These are phyloP conservation scores for Ganoderma leucocontextum DNA, from an alignment of 1,284 basidiomycete genomes.

Conservation along the genomic window DNA sequence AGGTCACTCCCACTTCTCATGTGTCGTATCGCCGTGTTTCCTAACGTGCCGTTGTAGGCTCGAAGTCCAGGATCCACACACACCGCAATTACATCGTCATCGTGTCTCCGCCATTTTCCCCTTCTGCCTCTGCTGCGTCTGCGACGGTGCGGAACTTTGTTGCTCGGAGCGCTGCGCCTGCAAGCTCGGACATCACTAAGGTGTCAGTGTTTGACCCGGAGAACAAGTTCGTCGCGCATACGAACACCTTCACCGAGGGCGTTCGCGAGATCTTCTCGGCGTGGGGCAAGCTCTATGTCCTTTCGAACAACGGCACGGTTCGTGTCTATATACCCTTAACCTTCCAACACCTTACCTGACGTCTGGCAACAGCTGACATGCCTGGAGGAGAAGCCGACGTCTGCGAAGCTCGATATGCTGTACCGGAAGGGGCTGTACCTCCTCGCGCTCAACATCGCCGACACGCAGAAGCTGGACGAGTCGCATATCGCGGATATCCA, in stretches of 20 bases:
- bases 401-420: constrained; percentile 82
- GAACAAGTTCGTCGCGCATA: constrained; percentile 91
- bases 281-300: constrained; percentile 81
- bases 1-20: constrained; percentile 54
- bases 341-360: too few species aligned
- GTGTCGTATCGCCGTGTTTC: background rate
- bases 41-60: constrained; percentile 50
- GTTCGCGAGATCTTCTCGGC: constrained; percentile 83
- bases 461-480: constrained; percentile 77
- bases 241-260: constrained; percentile 80
- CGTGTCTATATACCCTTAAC: background rate
- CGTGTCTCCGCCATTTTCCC: constrained; percentile 84
- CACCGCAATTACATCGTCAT: constrained; percentile 88
- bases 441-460: constrained; percentile 81
- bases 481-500: constrained; percentile 87
- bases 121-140: constrained; percentile 70
- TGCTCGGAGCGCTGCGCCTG: constrained; percentile 53
- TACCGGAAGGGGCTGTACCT: constrained; percentile 81
- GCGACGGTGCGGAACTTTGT: constrained; percentile 82
- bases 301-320: constrained; percentile 82
- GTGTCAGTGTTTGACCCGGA: constrained; percentile 93
- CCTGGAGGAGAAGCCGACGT: constrained; percentile 82
- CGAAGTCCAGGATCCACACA: constrained; percentile 75
- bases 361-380: constrained; percentile 61
- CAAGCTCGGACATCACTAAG: constrained; percentile 78